Evolutionary conservation across 495 filamentous ascomycete species (phyloP).

Genomic region (Penicillium bovifimosum): DNA sequence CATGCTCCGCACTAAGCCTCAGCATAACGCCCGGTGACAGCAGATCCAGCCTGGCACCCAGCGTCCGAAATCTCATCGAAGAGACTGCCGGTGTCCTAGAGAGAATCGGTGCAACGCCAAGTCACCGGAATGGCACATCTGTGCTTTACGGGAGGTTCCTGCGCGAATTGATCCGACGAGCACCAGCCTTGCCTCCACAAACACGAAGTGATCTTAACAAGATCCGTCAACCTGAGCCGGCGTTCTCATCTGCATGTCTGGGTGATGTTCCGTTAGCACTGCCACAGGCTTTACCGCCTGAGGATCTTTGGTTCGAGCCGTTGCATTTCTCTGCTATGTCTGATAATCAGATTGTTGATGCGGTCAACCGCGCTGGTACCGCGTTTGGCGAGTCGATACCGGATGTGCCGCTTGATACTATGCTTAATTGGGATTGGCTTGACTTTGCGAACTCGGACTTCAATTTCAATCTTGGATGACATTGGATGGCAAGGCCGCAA

Average conservation of each 20-base stretch:
- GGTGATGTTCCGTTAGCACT: conserved; percentile 5
- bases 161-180: conserved; percentile 50
- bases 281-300: conserved; percentile 11
- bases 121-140: conserved; percentile 59
- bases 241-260: conserved; percentile 14
- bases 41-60: conserved; percentile 56
- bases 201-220: conserved; percentile 2
- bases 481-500: no score
- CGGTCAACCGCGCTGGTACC: conserved; percentile 53
- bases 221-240: conserved; percentile 7
- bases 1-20: conserved; percentile 62
- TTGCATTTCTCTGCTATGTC: conserved; percentile 65
- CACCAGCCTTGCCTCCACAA: conserved; percentile 13
- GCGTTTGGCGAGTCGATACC: conserved; percentile 50
- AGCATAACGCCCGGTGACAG: conserved; percentile 51
- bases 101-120: conserved; percentile 57
- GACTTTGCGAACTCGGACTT: conserved; percentile 52
- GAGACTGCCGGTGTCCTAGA: conserved; percentile 65
- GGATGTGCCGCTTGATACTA: conserved; percentile 50
- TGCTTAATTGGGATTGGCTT: conserved; percentile 54
- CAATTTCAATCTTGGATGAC: conserved; percentile 22
- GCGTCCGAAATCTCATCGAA: conserved; percentile 61
- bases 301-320: conserved; percentile 45
- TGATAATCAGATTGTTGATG: conserved; percentile 57
- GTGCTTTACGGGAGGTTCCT: conserved; percentile 58